phyloP scores from a whole-genome alignment of 768 basidiomycete genomes.

The Naematelia aurantialba region DNA sequence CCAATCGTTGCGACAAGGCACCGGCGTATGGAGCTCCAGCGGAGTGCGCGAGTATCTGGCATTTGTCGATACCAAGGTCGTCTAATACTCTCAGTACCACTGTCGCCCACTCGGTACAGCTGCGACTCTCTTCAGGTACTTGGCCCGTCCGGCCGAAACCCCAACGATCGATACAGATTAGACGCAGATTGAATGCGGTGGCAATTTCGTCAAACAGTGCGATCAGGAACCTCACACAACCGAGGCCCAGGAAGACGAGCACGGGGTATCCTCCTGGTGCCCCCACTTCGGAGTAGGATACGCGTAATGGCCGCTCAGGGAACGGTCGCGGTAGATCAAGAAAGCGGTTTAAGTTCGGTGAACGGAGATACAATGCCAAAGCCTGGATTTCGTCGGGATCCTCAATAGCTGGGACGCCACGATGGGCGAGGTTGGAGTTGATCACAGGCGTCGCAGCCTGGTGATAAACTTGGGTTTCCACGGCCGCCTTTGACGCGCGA shows the following conservation, averaged over 20 bases:
- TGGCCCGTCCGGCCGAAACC: constrained; percentile 83
- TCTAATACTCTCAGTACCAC: constrained; percentile 90
- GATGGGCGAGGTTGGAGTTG: no score
- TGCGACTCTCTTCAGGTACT: constrained; percentile 59
- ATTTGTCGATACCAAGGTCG: constrained; percentile 67
- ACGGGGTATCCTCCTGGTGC: constrained; percentile 79
- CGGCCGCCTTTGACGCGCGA: constrained; percentile 5
- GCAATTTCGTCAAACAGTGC: constrained; percentile 97
- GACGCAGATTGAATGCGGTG: constrained; percentile 71
- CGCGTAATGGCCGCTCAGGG: constrained; percentile 68
- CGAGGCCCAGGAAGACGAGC: constrained; percentile 85
- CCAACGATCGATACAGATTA: constrained; percentile 95
- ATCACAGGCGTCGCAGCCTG: neutral
- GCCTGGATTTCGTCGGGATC: constrained; percentile 54
- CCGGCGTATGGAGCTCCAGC: constrained; percentile 93
- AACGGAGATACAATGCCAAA: constrained; percentile 82
- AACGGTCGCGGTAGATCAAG: constrained; percentile 73
- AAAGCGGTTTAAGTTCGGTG: constrained; percentile 75
- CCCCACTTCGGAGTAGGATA: constrained; percentile 93
- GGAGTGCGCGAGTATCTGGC: constrained; percentile 89
- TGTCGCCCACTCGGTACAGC: constrained; percentile 83
- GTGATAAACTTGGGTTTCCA: neutral
- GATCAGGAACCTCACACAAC: constrained; percentile 90
- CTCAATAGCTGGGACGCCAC: no score
- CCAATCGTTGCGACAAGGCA: constrained; percentile 73